Percentiles rank a stretch among this genome's conserved stretches.
Evolutionary conservation across 306 rosid genomes (phyloP).

Genomic region (Citrullus amarus): DNA sequence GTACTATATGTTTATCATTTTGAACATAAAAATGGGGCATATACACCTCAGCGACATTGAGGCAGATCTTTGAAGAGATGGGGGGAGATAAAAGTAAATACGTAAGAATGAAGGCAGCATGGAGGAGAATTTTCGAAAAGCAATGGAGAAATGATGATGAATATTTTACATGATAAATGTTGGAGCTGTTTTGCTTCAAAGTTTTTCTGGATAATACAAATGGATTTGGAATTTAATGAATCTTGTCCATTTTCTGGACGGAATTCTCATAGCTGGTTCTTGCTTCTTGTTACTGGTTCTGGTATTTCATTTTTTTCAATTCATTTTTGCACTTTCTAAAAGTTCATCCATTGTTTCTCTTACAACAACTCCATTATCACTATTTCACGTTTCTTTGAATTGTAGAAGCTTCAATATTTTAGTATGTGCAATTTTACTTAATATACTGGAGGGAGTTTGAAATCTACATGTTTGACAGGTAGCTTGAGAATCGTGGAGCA

Average conservation of each 20-base stretch:
- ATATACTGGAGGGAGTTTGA: constrained; percentile 5
- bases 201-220: background rate
- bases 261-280: background rate
- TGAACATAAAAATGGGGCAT: background rate
- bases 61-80: background rate
- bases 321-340: background rate
- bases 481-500: constrained; percentile 78
- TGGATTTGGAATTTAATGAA: background rate
- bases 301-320: background rate
- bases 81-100: background rate
- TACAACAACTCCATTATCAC: background rate
- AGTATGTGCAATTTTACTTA: background rate
- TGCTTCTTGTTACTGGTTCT: background rate
- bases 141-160: background rate
- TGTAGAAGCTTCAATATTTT: background rate
- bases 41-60: background rate
- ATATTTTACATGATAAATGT: background rate
- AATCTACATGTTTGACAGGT: constrained; percentile 27
- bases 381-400: background rate
- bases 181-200: background rate
- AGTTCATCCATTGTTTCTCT: background rate
- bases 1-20: no score
- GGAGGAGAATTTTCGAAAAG: background rate
- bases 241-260: background rate
- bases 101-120: background rate